Conservation (phyloP, 352 stramenopile genomes). For the Globisporangium middletonii region DNA sequence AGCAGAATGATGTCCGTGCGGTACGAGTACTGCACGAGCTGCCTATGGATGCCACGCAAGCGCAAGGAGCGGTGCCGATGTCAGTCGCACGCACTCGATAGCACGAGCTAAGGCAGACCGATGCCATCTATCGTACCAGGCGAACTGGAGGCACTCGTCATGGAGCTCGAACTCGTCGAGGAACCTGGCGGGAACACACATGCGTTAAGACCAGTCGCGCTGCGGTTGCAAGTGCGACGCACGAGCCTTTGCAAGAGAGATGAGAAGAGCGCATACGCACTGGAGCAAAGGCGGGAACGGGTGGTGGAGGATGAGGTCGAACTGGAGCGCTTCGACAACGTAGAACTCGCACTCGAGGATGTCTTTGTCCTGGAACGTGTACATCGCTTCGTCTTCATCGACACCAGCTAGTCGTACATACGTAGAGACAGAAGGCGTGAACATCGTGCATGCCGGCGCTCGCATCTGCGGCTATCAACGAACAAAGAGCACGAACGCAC, state of each 20-base stretch:
- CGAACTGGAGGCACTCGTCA: constrained; percentile 80
- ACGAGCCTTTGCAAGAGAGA: not conserved
- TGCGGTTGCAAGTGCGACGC: too few relatives aligned
- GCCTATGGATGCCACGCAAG: constrained; percentile 27
- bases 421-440: not conserved
- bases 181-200: constrained; percentile 29
- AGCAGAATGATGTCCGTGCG: constrained; percentile 83
- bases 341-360: constrained; percentile 90
- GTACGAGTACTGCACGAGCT: constrained; percentile 86
- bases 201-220: not conserved
- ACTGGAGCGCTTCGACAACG: constrained; percentile 83
- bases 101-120: too few relatives aligned
- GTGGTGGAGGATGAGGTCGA: constrained; percentile 85
- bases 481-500: constrained; percentile 23
- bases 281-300: constrained; percentile 79
- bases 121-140: constrained; percentile 36
- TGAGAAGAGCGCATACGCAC: constrained; percentile 24
- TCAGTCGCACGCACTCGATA: not conserved
- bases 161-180: constrained; percentile 83
- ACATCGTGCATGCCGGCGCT: too few relatives aligned
- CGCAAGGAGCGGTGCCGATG: not conserved
- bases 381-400: constrained; percentile 84
- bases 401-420: constrained; percentile 42
- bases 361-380: constrained; percentile 87
- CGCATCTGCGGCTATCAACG: not conserved